Evolutionary conservation across 164 flowering plant species (phyloP).

Genomic region (Liquidambar formosana): DNA sequence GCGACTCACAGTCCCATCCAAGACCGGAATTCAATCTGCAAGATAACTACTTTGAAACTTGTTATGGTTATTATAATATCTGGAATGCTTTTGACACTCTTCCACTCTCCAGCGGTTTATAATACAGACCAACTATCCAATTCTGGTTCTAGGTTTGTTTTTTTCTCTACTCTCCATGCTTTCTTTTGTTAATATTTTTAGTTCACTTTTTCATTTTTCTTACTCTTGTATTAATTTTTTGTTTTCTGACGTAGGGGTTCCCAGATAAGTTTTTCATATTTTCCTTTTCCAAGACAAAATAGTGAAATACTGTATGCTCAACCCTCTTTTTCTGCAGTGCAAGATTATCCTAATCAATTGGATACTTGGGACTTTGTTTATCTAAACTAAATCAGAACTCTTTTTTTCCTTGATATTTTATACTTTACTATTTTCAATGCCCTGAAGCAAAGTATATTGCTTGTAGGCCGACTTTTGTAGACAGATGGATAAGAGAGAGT

Average conservation of each 20-base stretch:
- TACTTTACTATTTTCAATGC: background rate
- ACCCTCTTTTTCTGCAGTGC: background rate
- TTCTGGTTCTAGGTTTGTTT: constrained; percentile 48
- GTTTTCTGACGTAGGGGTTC: background rate
- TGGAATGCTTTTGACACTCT: constrained; percentile 54
- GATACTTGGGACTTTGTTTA: background rate
- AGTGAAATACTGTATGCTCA: background rate
- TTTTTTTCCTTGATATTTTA: too few species aligned
- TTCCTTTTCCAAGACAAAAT: background rate
- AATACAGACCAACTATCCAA: constrained; percentile 37
- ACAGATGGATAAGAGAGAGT: constrained; percentile 51
- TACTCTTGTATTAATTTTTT: background rate
- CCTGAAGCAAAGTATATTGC: constrained; percentile 6
- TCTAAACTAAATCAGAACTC: background rate
- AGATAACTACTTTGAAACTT: constrained; percentile 45
- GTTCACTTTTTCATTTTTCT: background rate
- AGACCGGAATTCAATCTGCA: constrained; percentile 56
- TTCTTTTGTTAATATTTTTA: background rate
- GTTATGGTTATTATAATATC: constrained; percentile 48
- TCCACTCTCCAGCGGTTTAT: constrained; percentile 53
- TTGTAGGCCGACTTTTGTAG: constrained; percentile 28
- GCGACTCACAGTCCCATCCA: constrained; percentile 33
- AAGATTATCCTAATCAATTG: background rate
- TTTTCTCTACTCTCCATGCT: background rate
- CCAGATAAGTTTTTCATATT: background rate